Evolutionary conservation across 257 asterid species (phyloP), one percentile per base, ranked within the genome.

Genomic region (Solanum appendiculatum): DNA sequence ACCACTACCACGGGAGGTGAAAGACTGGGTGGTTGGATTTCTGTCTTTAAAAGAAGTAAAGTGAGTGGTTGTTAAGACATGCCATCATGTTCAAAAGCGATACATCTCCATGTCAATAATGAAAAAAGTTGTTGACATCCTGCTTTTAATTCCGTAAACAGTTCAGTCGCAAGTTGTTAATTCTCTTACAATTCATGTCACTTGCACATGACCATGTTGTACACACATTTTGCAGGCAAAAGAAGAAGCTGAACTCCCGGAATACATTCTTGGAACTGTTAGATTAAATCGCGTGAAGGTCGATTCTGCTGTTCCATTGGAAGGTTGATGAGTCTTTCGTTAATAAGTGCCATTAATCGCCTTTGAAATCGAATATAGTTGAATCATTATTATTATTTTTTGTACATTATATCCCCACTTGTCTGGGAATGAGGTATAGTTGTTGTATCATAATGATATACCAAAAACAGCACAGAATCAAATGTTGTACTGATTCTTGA

Each of bases 201-300:
- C 48, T 5, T 66, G 48, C 37, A 40, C 33, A 29, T 82, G 68
- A 85, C 54, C 42, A 58, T 23, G 37, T 37, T 16, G 34, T 36
- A 40, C 27, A 36, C 18, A 80, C 82, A 48, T 88, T 54, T 77
- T 87, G 48, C 95, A 97, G 99, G 99, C 94, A 42, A 94, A 86
- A 91, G 99, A 96, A 85, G 98, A 93, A 88, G 89, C 89, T 9
- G 99, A 97, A 85, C 98, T 97, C 87, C 99, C 99, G 5, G 99
- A 96, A 91, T 92, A 92, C 90, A 90, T 97, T 89, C 99, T 96
- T 85, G 99, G 98, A 92, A 96, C 99, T 31, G 98, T 95, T 82
- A 86, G 98, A 88, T 90, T 97, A 84, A 97, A 95, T 90, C 98
- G 99, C 0, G 56, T 97, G 23, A 89, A 87, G 89, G 89, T 91